Percentiles rank a stretch among this genome's conserved stretches.
Conservation (phyloP, 495 filamentous ascomycete genomes). For the Extremus antarcticus region DNA sequence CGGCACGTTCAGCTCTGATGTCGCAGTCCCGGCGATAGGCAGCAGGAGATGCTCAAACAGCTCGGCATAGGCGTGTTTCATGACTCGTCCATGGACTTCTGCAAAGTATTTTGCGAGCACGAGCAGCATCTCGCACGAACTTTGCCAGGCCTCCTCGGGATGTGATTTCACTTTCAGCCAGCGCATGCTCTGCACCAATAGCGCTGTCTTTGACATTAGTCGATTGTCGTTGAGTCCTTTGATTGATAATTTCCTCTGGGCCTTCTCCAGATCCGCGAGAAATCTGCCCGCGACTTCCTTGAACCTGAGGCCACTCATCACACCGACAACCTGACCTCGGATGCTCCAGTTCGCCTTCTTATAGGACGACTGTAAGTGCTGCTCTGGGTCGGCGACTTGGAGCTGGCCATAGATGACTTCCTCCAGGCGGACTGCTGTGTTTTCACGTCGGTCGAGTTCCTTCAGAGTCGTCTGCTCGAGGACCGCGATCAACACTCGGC, state of each 20-base stretch:
- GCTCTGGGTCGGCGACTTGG: conserved; percentile 74
- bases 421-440: conserved; percentile 67
- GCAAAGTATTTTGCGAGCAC: conserved; percentile 70
- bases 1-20: conserved; percentile 58
- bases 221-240: conserved; percentile 48
- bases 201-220: conserved; percentile 65
- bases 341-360: conserved; percentile 90
- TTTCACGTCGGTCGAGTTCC: conserved; percentile 63
- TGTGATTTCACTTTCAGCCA: conserved; percentile 62
- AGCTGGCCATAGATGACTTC: conserved; percentile 90
- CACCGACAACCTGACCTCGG: conserved; percentile 80
- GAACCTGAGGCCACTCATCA: conserved; percentile 90
- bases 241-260: conserved; percentile 57
- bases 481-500: conserved; percentile 86
- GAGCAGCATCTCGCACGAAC: conserved; percentile 79
- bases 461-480: conserved; percentile 72
- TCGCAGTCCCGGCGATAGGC: conserved; percentile 72
- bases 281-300: conserved; percentile 71
- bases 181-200: conserved; percentile 83
- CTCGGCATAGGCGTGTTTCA: conserved; percentile 91
- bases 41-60: conserved; percentile 77
- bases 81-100: conserved; percentile 68
- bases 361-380: conserved; percentile 64
- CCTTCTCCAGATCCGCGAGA: conserved; percentile 62
- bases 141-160: conserved; percentile 66